Evolutionary conservation across 2,329 filamentous ascomycete genomes (phyloP).

Genomic region (Dendryphion nanum): DNA sequence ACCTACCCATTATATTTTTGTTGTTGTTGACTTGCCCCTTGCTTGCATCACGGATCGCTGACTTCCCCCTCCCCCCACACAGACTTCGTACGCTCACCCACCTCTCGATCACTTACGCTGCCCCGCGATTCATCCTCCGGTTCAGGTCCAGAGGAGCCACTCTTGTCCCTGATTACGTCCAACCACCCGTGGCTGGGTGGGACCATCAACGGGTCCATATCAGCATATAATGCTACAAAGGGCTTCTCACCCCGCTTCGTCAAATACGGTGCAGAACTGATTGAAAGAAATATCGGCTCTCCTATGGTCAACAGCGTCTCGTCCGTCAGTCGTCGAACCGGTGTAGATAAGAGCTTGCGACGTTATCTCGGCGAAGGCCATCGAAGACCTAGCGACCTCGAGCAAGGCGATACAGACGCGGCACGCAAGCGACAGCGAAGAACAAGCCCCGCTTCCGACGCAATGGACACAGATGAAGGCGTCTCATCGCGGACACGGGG

Average conservation of each 20-base stretch:
- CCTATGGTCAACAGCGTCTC: conserved; percentile 85
- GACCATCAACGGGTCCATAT: conserved; percentile 80
- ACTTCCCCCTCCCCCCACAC: conserved; percentile 1
- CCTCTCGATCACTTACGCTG: conserved; percentile 29
- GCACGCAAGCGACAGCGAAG: conserved; percentile 46
- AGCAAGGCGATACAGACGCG: conserved; percentile 40
- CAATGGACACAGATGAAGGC: conserved; percentile 51
- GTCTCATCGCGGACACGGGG: conserved; percentile 42
- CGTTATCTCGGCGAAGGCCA: conserved; percentile 68
- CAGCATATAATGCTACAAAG: conserved; percentile 83
- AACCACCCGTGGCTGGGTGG: conserved; percentile 83
- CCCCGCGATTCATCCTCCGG: conserved; percentile 38
- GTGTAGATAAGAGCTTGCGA: conserved; percentile 81
- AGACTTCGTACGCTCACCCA: conserved; percentile 46
- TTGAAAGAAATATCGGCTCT: conserved; percentile 79
- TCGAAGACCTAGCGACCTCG: conserved; percentile 53
- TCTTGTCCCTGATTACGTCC: conserved; percentile 82
- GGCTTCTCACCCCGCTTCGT: conserved; percentile 85
- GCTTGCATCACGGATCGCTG: too few relatives aligned
- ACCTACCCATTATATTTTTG: not conserved
- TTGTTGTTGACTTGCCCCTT: conserved; percentile 1
- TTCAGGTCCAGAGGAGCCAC: conserved; percentile 66
- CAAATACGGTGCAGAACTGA: conserved; percentile 83
- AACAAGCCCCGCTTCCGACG: conserved; percentile 33
- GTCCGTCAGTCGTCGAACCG: conserved; percentile 78